Percentiles rank a stretch among this genome's conserved stretches.
phyloP scores from a whole-genome alignment of 805 yeast species.

The Blastobotrys mokoenaii region DNA sequence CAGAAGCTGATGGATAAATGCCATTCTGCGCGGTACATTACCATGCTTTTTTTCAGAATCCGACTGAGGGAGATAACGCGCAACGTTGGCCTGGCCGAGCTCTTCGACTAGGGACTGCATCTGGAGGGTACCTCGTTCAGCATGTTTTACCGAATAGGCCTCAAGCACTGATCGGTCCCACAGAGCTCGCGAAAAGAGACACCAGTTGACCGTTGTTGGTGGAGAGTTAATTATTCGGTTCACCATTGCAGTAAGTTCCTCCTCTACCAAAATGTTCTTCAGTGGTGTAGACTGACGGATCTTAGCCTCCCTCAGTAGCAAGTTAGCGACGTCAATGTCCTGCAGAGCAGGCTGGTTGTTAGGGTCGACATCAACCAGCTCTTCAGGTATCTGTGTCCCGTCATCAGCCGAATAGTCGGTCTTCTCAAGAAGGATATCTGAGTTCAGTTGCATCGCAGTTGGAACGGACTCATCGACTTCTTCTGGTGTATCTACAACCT shows the following conservation, averaged over 20 bases:
- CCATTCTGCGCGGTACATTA: conserved; percentile 46
- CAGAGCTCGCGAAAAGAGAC: conserved; percentile 67
- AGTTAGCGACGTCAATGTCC: conserved; percentile 64
- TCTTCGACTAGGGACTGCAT: conserved; percentile 89
- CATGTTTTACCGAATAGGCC: conserved; percentile 69
- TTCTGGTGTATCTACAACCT: conserved; percentile 7
- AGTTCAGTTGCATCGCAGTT: conserved; percentile 45
- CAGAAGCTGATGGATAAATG: conserved; percentile 66
- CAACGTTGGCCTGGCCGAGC: conserved; percentile 55
- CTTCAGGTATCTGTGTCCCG: conserved; percentile 26
- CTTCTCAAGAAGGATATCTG: conserved; percentile 69
- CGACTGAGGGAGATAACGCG: conserved; percentile 33
- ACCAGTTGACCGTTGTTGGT: conserved; percentile 52
- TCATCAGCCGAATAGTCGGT: conserved; percentile 47
- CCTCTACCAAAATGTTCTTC: conserved; percentile 62
- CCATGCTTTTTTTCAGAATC: conserved; percentile 21
- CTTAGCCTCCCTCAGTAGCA: conserved; percentile 58
- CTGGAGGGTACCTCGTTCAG: conserved; percentile 90
- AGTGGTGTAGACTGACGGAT: conserved; percentile 65
- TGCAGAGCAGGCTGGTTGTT: conserved; percentile 70
- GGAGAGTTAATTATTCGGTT: conserved; percentile 57
- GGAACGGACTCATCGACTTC: conserved; percentile 4
- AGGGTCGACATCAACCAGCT: conserved; percentile 49
- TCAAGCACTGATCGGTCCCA: conserved; percentile 89
- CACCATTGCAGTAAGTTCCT: conserved; percentile 72